Conservation (phyloP, 495 filamentous ascomycete genomes). For the Daldinia concentrica region DNA sequence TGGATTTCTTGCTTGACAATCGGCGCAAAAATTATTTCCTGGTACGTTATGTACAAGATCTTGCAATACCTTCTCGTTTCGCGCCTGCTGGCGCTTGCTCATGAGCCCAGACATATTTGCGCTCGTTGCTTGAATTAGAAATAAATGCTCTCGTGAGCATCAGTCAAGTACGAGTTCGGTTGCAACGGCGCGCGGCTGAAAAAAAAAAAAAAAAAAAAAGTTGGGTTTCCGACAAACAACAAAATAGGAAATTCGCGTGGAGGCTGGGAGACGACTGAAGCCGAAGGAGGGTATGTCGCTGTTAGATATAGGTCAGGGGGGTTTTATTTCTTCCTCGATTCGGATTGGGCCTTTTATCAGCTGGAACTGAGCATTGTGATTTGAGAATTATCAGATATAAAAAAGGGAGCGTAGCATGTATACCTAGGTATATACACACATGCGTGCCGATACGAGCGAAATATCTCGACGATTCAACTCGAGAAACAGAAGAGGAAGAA, state of each 20-base stretch:
- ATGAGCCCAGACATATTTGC: conserved; percentile 59
- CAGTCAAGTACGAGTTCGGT: conserved; percentile 12
- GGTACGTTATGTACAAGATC: conserved; percentile 87
- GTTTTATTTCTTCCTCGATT: conserved; percentile 27
- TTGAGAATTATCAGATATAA: conserved; percentile 1
- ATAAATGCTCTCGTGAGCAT: conserved; percentile 33
- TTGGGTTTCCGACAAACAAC: conserved; percentile 23
- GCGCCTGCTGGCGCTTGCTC: conserved; percentile 95
- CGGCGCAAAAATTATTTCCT: conserved; percentile 94
- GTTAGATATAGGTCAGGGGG: conserved; percentile 37
- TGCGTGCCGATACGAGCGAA: background rate
- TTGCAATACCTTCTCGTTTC: conserved; percentile 91
- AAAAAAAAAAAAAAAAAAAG: too few species aligned
- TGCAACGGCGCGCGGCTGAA: conserved; percentile 34
- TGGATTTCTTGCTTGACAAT: conserved; percentile 92
- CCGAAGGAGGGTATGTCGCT: conserved; percentile 34
- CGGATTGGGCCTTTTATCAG: conserved; percentile 40
- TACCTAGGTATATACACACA: background rate
- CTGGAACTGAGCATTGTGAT: conserved; percentile 25
- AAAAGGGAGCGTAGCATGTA: background rate
- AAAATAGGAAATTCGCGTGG: conserved; percentile 25
- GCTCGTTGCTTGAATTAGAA: conserved; percentile 16
- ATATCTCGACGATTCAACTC: background rate
- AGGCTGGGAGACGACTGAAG: conserved; percentile 21
- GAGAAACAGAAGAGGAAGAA: conserved; percentile 4